Base-by-base conservation (phyloP, 768 basidiomycete species). In the Exidia glandulosa region DNA sequence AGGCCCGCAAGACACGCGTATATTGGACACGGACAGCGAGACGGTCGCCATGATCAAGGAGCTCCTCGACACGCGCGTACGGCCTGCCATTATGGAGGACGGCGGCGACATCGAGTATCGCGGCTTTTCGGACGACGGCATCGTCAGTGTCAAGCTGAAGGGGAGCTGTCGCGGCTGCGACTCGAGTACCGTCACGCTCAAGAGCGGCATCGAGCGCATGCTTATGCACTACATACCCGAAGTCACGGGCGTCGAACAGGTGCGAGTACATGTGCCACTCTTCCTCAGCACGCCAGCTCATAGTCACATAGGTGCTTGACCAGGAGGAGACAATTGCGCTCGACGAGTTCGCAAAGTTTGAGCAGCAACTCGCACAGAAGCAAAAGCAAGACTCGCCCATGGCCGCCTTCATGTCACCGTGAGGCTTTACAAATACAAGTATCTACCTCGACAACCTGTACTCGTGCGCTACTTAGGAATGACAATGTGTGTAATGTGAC, bases 41-140 rank as follows among this genome's bases (percentile, higher is more conserved):
- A 90, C 92, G 2, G 92, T 99, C 2, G 96, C 92, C 7, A 99
- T 98, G 95, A 94, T 99, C 66, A 99, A 99, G 71, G 96, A 99
- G 70, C 71, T 98, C 37, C 76, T 99, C 56, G 95, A 97, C 69
- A 98, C 94, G 2, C 77, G 96, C 14, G 93, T 99, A 19, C 77
- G 96, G 59, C 96, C 96, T 4, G 90, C 94, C 3, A 98, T 99
- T 62, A 94, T 94, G 90, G 96, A 98, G 71, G 95, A 99, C 60
- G 96, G 96, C 0, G 96, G 96, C 2, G 96, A 98, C 70, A 94
- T 99, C 60, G 95, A 98, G 73, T 99, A 90, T 70, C 82, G 87
- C 34, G 94, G 91, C 2, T 95, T 98, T 67, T 80, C 82, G 56
- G 91, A 95, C 64, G 83, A 83, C 25, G 64, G 62, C 2, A 67